Evolutionary conservation across 2,329 filamentous ascomycete genomes (phyloP).

Genomic region (Exutisphaerella laricina): DNA sequence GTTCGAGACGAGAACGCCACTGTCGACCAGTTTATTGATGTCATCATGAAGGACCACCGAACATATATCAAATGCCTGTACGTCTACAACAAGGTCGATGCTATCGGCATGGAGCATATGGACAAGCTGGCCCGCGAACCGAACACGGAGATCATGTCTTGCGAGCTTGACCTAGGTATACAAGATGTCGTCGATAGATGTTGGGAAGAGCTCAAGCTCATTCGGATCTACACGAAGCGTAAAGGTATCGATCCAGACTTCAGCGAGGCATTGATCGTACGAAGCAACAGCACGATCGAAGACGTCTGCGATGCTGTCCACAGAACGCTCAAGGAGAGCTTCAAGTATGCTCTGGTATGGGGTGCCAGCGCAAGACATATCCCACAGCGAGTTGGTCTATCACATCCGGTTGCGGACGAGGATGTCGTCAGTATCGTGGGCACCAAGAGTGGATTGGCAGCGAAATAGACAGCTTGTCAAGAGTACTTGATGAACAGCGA

Average conservation of each 20-base stretch:
- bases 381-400: constrained; percentile 83
- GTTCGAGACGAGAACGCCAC: constrained; percentile 92
- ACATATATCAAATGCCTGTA: constrained; percentile 95
- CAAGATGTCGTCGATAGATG: constrained; percentile 89
- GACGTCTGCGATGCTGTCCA: constrained; percentile 97
- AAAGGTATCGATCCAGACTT: constrained; percentile 91
- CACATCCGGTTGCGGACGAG: constrained; percentile 68
- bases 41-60: constrained; percentile 98
- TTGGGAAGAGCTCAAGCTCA: constrained; percentile 87
- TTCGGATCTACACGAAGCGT: constrained; percentile 92
- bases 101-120: constrained; percentile 85
- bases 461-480: constrained; percentile 9
- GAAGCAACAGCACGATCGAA: constrained; percentile 81
- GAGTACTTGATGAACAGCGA: too few species aligned
- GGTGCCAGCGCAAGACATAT: constrained; percentile 92
- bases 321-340: constrained; percentile 90
- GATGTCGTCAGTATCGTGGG: constrained; percentile 62
- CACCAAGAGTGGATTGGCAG: constrained; percentile 35
- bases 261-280: constrained; percentile 83
- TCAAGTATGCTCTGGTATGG: constrained; percentile 98
- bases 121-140: constrained; percentile 88
- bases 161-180: constrained; percentile 89
- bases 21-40: constrained; percentile 97
- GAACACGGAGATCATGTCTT: constrained; percentile 94
- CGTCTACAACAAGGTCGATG: constrained; percentile 99